Evolutionary conservation across 805 yeast species (phyloP), one percentile per base, ranked within the genome.

Genomic region (Isabelozyma gotoi): DNA sequence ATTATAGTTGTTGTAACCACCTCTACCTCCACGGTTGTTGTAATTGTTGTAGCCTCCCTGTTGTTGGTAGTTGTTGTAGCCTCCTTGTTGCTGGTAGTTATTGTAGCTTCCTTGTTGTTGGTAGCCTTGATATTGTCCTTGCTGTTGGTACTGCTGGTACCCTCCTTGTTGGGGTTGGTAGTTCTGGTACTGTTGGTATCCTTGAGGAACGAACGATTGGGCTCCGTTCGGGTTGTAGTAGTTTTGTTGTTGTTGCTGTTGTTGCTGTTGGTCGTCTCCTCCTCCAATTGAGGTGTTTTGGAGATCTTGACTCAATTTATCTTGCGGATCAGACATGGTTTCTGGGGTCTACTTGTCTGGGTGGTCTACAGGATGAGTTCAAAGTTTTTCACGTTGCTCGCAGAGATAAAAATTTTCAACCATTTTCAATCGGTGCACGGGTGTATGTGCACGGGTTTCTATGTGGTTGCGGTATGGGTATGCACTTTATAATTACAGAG

Each of bases 181-280:
- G 49, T 52, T 42, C 19, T 43, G 51, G 44, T 55, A 52, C 31
- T 46, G 47, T 44, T 58, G 59, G 42, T 53, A 53, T 43, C 64
- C 54, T 3, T 67, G 73, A 31, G 82, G 81, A 43, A 76, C 78
- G 61, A 79, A 78, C 11, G 77, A 39, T 48, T 72, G 71, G 8
- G 77, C 76, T 32, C 68, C 69, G 48, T 67, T 71, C 21, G 85
- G 81, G 52, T 81, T 77, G 63, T 57, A 80, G 39, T 59, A 38
- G 14, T 35, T 31, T 12, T 43, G 37, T 19, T 36, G 17, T 8
- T 42, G 50, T 21, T 38, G 40, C 35, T 35, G 43, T 24, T 39
- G 51, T 33, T 50, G 52, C 36, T 44, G 56, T 21, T 50, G 49
- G 46, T 44, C 49, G 12, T 45, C 41, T 5, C 42, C 51, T 27